Evolutionary conservation across 495 filamentous ascomycete genomes (phyloP), one percentile per base, ranked within the genome.

Genomic region (Tuber melanosporum): DNA sequence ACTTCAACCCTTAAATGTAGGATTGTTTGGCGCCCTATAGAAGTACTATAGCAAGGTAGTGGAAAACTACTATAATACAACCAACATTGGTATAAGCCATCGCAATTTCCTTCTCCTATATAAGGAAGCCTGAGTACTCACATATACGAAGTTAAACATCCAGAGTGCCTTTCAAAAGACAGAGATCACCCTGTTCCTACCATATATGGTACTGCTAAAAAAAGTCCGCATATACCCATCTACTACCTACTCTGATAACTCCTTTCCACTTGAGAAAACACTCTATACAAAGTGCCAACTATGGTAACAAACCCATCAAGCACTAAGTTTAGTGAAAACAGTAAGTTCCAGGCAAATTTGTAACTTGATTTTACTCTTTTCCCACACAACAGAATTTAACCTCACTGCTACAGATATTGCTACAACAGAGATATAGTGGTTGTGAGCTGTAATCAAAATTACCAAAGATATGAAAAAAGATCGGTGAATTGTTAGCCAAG

Each of bases 151-250:
- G 6, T 3, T 0, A 8, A 52, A 52, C 9, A 22, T 52, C 0
- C 7, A 22, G 2, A 22, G 19, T 8, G 20, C 47, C 0, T 52
- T 49, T 20, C 17, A 1, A 0, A 20, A 49, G 4, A 49, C 47
- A 0, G 47, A 19, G 0, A 49, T 49, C 0, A 6, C 22, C 0
- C 47, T 3, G 0, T 49, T 49, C 15, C 20, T 49, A 22, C 47
- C 47, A 4, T 4, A 1, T 22, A 22, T 49, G 19, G 19, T 49
- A 0, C 47, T 22, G 0, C 47, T 19, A 4, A 49, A 49, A 45
- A 5, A 45, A 10, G 12, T 2, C 20, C 1, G 19, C 20, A 12
- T 0, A 3, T 0, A 0, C 1, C 1, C 32, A 0, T 19, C 47
- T 7, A 14, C 0, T 22, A 9, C 20, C 19, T 0, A 9, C 47